Percentiles rank a stretch among this genome's conserved stretches.
These are phyloP conservation scores for Kwoniella pini DNA, from an alignment of 768 basidiomycete species.

Conservation along the genomic window DNA sequence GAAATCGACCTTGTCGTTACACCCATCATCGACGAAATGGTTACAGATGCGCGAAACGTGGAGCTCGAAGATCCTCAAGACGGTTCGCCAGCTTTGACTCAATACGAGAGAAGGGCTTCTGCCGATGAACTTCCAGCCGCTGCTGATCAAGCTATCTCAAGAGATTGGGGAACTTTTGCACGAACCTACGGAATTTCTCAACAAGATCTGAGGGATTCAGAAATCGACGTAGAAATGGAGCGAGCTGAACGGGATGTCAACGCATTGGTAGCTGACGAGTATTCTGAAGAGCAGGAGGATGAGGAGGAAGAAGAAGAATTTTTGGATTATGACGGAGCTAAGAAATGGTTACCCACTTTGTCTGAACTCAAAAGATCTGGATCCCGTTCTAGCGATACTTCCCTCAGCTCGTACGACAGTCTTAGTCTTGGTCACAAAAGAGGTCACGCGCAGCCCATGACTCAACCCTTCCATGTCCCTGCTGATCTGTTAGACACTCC, in stretches of 20 bases:
- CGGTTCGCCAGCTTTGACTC: slow-evolving; percentile 3
- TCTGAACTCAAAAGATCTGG: slow-evolving; percentile 27
- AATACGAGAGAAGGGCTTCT: slow-evolving; percentile 17
- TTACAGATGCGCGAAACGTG: slow-evolving; percentile 26
- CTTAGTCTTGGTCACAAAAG: background rate
- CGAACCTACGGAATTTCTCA: slow-evolving; percentile 14
- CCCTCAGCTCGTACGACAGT: slow-evolving; percentile 7
- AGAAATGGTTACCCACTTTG: slow-evolving; percentile 32
- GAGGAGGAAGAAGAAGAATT: slow-evolving; percentile 41
- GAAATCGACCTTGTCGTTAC: slow-evolving; percentile 21
- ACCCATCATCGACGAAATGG: slow-evolving; percentile 28
- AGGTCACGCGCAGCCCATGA: background rate
- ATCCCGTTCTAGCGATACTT: slow-evolving; percentile 27
- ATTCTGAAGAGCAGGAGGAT: slow-evolving; percentile 16
- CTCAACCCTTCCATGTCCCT: slow-evolving; percentile 9
- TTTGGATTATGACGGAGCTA: slow-evolving; percentile 45
- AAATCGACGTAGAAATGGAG: slow-evolving; percentile 22
- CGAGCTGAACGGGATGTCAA: slow-evolving; percentile 16
- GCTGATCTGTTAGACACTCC: slow-evolving; percentile 5
- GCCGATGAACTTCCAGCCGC: slow-evolving; percentile 23
- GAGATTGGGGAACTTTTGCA: slow-evolving; percentile 32
- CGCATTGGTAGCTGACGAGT: slow-evolving; percentile 26
- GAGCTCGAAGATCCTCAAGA: slow-evolving; percentile 18
- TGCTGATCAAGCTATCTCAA: slow-evolving; percentile 33
- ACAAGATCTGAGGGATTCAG: slow-evolving; percentile 9